Percentiles rank a stretch among this genome's conserved stretches.
Conservation (phyloP, 1,284 basidiomycete genomes). For the Cystobasidiaceae sp. region DNA sequence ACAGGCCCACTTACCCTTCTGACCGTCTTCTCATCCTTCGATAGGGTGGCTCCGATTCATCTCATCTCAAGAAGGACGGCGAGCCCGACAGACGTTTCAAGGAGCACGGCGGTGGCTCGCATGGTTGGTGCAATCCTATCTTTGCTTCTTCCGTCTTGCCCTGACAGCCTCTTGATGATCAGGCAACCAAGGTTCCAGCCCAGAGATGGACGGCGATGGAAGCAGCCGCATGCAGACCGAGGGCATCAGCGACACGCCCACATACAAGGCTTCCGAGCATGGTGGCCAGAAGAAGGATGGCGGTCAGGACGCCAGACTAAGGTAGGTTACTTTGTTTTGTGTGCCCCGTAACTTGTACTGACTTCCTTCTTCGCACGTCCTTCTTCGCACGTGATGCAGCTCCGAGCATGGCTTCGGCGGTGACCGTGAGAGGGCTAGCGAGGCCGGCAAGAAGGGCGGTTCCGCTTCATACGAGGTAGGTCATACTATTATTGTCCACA, state of each 20-base stretch:
- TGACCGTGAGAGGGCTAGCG: conserved; percentile 21
- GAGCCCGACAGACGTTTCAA: conserved; percentile 47
- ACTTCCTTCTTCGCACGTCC: neutral
- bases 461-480: conserved; percentile 22
- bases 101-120: conserved; percentile 45
- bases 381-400: neutral
- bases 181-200: conserved; percentile 43
- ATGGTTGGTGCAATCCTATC: neutral
- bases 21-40: neutral
- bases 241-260: conserved; percentile 44
- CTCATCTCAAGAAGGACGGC: conserved; percentile 42
- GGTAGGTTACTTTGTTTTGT: neutral
- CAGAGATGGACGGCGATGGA: conserved; percentile 45
- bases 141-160: neutral
- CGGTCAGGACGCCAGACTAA: conserved; percentile 41
- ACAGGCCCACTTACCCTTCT: neutral
- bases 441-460: conserved; percentile 28
- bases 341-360: no score
- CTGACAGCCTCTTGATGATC: neutral
- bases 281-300: conserved; percentile 45
- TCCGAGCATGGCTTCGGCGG: conserved; percentile 31
- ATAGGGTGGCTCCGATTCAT: conserved; percentile 43
- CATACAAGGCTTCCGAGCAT: conserved; percentile 43
- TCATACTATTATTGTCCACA: neutral
- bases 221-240: conserved; percentile 43